phyloP scores from a whole-genome alignment of 768 basidiomycete genomes.

The Lactifluus hygrophoroides region DNA sequence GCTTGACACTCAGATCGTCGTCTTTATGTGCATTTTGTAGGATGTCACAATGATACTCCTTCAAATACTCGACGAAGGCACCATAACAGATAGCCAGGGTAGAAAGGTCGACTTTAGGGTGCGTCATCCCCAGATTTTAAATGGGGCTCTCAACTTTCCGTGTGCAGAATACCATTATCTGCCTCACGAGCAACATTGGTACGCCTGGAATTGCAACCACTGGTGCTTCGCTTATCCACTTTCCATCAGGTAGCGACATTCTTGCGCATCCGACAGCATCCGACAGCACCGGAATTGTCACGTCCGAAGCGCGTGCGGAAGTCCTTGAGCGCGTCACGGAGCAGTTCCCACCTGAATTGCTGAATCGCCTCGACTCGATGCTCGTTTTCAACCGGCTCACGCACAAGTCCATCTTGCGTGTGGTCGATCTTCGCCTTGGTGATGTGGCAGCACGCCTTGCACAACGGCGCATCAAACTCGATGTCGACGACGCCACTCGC shows the following conservation, averaged over 20 bases:
- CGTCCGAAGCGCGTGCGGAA: conserved; percentile 47
- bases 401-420: conserved; percentile 58
- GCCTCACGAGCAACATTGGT: conserved; percentile 82
- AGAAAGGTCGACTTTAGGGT: conserved; percentile 89
- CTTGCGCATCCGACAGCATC: conserved; percentile 61
- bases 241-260: conserved; percentile 44
- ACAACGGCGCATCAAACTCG: conserved; percentile 57
- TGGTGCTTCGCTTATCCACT: neutral
- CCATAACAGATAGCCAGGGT: conserved; percentile 84
- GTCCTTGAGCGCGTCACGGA: conserved; percentile 69
- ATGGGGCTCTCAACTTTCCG: neutral
- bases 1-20: neutral
- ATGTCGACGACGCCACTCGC: conserved; percentile 53
- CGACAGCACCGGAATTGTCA: conserved; percentile 55
- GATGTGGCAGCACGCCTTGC: conserved; percentile 65
- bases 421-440: conserved; percentile 65
- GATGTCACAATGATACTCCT: conserved; percentile 87
- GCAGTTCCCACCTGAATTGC: conserved; percentile 84
- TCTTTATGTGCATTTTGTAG: conserved; percentile 24
- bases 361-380: conserved; percentile 83
- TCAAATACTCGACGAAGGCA: conserved; percentile 88
- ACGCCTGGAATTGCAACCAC: neutral
- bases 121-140: neutral
- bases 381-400: conserved; percentile 89
- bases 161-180: conserved; percentile 78